These are phyloP conservation scores for Cryptosporidium parvum DNA, from an alignment of 169 alveolate genomes.

Conservation along the genomic window DNA sequence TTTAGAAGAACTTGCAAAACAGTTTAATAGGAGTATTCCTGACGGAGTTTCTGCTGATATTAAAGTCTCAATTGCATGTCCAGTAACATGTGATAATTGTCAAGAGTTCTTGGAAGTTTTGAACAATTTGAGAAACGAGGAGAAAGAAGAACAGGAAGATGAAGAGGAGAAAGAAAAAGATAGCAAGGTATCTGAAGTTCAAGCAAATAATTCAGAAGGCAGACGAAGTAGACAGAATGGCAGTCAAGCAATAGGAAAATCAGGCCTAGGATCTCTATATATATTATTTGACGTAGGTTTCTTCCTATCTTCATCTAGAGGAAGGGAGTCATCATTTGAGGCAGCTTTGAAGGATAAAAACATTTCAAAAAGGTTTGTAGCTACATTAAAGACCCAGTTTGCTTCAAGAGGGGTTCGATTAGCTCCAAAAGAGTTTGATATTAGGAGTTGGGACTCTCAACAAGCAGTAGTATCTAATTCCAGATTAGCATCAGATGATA, in stretches of 20 bases:
- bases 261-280: conserved; percentile 29
- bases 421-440: conserved; percentile 29
- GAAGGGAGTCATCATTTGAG: conserved; percentile 45
- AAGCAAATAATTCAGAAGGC: neutral
- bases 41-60: conserved; percentile 77
- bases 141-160: conserved; percentile 28
- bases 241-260: neutral
- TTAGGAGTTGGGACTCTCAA: conserved; percentile 36
- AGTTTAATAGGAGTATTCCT: conserved; percentile 76
- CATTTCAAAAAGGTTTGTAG: conserved; percentile 34
- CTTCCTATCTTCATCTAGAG: conserved; percentile 41
- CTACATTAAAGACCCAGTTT: conserved; percentile 45
- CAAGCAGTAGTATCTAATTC: conserved; percentile 11
- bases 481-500: conserved; percentile 42
- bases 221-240: neutral
- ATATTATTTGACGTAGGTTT: conserved; percentile 40
- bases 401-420: conserved; percentile 31
- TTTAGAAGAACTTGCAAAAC: conserved; percentile 67
- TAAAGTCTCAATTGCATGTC: conserved; percentile 78
- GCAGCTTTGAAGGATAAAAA: conserved; percentile 21
- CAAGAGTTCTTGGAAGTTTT: conserved; percentile 59
- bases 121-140: conserved; percentile 64
- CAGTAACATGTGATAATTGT: conserved; percentile 42
- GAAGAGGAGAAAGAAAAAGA: conserved; percentile 31
- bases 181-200: neutral